A percentile compares a stretch with the other conserved stretches of the same genome.
These are phyloP conservation scores for Dryas alaskensis DNA, from an alignment of 306 rosid genomes.

Conservation along the genomic window DNA sequence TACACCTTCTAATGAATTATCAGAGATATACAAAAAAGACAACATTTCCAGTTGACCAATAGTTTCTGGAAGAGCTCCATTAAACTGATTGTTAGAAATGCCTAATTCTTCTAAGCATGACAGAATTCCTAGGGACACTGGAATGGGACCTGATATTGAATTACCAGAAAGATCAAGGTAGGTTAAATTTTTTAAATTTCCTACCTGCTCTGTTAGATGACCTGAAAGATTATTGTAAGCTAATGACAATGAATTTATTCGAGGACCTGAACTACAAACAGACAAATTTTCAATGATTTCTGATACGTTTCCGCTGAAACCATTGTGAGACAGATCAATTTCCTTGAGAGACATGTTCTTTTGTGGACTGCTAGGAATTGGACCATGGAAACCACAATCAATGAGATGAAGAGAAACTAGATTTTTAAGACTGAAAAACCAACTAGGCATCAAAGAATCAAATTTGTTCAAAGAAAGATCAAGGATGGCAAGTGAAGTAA, in stretches of 20 bases:
- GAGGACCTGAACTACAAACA: not conserved
- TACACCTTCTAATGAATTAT: not conserved
- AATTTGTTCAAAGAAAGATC: not conserved
- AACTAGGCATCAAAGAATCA: slow-evolving; percentile 5
- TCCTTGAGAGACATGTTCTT: not conserved
- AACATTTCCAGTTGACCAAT: not conserved
- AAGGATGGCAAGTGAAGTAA: slow-evolving; percentile 28
- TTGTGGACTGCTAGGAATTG: slow-evolving; percentile 17
- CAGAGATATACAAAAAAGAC: accelerated
- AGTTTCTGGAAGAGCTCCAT: slow-evolving; percentile 15
- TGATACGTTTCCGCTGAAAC: not conserved
- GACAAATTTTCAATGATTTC: slow-evolving; percentile 8
- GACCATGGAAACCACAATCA: not conserved
- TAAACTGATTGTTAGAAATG: not conserved
- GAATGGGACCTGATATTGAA: slow-evolving; percentile 4
- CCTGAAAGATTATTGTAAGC: not conserved
- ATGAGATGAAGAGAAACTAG: not conserved
- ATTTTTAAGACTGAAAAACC: slow-evolving; percentile 11
- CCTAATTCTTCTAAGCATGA: not conserved
- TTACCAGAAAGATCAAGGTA: not conserved
- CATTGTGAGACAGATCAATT: not conserved
- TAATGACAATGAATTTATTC: accelerated
- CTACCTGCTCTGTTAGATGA: slow-evolving; percentile 16
- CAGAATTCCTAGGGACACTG: not conserved
- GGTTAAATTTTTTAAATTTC: not conserved